Evolutionary conservation across 768 basidiomycete genomes (phyloP), one percentile per base, ranked within the genome.

Genomic region (Boletus rubroflammeus): DNA sequence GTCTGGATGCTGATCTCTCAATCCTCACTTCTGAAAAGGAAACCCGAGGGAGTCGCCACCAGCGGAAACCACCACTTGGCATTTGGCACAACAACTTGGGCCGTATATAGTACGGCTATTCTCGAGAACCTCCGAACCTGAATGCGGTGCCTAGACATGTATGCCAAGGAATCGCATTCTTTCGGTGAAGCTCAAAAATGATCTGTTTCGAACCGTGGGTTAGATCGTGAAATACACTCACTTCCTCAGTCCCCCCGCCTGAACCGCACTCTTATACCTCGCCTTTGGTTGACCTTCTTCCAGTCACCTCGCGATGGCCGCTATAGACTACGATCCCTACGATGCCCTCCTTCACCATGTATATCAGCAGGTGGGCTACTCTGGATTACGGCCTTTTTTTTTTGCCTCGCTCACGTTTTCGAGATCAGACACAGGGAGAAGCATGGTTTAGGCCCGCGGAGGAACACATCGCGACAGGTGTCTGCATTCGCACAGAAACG

Each of bases 401-500:
- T 10, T 19, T 34, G 19, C 47, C 28, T 39, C 19, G 34, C 58
- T 54, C 50, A 56, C 34, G 13, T 21, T 13, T 49, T 56, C 34
- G 54, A 72, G 31, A 36, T 51, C 76, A 90, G 86, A 90, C 89
- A 0, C 86, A 89, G 67, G 83, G 85, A 10, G 86, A 90, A 62
- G 83, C 86, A 1, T 91, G 89, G 89, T 90, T 90, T 70, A 89
- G 89, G 67, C 88, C 89, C 15, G 80, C 86, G 3, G 86, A 86
- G 63, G 88, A 90, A 67, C 84, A 83, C 58, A 74, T 90, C 39
- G 81, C 86, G 42, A 85, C 84, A 0, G 89, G 89, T 50, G 88
- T 91, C 60, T 90, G 86, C 63, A 72, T 90, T 40, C 78, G 90
- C 57, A 81, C 88, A 7, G 81, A 83, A 40, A 73, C 79, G 8